Percentiles rank a stretch among this genome's conserved stretches.
These are phyloP conservation scores for Pestalotiopsis sp. DNA, from an alignment of 2,329 filamentous ascomycete genomes.

Conservation along the genomic window DNA sequence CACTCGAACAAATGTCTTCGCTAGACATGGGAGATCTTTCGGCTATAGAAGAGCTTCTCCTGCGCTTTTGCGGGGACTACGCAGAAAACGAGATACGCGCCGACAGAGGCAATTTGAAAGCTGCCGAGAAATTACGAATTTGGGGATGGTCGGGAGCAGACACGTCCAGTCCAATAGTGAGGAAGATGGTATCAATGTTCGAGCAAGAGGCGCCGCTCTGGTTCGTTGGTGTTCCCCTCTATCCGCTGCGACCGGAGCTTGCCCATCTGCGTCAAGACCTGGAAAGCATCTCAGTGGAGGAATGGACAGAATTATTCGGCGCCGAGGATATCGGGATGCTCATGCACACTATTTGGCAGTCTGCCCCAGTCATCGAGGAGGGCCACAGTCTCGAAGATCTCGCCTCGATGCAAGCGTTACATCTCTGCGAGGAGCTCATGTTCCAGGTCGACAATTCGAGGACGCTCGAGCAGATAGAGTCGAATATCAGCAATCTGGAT, in stretches of 20 bases:
- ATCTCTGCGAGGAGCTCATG: background rate
- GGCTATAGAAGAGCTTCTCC: background rate
- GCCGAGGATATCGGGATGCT: background rate
- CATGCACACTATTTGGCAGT: background rate
- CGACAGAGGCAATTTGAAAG: background rate
- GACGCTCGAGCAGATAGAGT: background rate
- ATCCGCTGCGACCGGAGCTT: background rate
- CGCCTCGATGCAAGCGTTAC: background rate
- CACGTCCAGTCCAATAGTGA: background rate
- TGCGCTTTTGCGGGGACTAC: background rate
- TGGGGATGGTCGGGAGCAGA: background rate
- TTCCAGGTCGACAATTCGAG: background rate
- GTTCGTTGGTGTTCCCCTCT: background rate
- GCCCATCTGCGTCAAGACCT: background rate
- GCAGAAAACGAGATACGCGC: background rate
- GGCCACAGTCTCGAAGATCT: background rate
- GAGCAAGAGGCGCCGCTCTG: background rate
- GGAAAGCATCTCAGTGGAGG: background rate
- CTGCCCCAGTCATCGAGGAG: background rate
- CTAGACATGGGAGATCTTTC: background rate
- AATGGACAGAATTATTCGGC: background rate
- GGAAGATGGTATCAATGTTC: background rate
- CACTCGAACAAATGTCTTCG: background rate
- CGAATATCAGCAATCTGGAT: background rate
- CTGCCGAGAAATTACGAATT: background rate